phyloP scores from a whole-genome alignment of 148 eudicot genomes.

The Salicornia ramosissima region DNA sequence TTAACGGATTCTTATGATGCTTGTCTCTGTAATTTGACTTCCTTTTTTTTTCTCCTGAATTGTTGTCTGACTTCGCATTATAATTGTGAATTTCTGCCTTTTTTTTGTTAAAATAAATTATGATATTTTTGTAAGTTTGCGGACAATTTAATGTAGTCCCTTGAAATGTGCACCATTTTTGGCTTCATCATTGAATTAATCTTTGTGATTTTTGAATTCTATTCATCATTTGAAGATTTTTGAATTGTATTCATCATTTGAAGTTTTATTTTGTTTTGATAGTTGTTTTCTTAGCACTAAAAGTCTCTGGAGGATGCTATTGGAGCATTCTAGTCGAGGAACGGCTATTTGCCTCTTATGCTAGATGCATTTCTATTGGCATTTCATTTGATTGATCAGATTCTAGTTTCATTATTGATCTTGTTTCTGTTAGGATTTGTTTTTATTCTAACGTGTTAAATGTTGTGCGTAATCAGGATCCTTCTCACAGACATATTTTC shows the following conservation, averaged over 20 bases:
- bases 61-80: background rate
- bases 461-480: too few species aligned
- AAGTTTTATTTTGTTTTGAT: background rate
- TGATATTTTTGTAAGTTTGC: too few species aligned
- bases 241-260: background rate
- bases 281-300: background rate
- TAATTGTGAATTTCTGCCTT: background rate
- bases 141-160: too few species aligned
- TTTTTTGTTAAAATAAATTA: too few species aligned
- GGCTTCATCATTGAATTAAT: background rate
- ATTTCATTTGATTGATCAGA: background rate
- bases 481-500: too few species aligned
- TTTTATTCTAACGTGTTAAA: too few species aligned
- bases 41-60: too few species aligned
- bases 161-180: background rate
- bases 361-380: background rate
- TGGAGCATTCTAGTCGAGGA: background rate
- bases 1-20: background rate
- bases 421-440: background rate
- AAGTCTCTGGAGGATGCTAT: conserved; percentile 1
- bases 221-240: background rate
- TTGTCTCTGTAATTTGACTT: background rate
- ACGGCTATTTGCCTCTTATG: background rate
- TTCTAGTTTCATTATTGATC: background rate
- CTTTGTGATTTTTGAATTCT: background rate